Conservation (phyloP, 202 grass and related monocot genomes). For the Elaeis oleifera region DNA sequence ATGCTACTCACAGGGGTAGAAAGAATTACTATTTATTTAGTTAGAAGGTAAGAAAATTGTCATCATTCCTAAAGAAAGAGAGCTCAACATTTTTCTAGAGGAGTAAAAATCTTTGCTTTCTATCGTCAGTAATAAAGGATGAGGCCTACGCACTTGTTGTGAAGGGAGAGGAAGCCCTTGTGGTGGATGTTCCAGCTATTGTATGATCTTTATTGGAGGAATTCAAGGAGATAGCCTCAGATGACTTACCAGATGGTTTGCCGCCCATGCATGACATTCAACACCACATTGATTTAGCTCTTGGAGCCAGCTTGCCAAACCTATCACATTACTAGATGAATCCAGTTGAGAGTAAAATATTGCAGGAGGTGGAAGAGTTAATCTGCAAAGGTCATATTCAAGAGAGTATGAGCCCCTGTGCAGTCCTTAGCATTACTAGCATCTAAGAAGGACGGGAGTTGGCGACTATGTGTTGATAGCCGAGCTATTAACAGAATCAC, state of each 20-base stretch:
- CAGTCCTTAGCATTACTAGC: background rate
- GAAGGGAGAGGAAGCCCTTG: background rate
- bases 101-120: too few species aligned
- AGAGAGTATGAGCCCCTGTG: background rate
- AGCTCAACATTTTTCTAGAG: too few species aligned
- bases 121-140: background rate
- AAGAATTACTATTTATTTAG: background rate
- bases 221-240: background rate
- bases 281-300: background rate
- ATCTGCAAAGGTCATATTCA: background rate
- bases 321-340: background rate
- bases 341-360: background rate
- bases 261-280: background rate
- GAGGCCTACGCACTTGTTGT: background rate
- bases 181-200: background rate
- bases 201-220: background rate
- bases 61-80: background rate
- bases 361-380: background rate
- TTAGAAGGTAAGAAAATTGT: background rate
- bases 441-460: background rate
- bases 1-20: background rate
- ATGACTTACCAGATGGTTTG: background rate
- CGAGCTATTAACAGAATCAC: background rate
- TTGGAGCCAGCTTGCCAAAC: background rate
- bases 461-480: background rate